Evolutionary conservation across 2,329 filamentous ascomycete species (phyloP), one percentile per base, ranked within the genome.

Genomic region (Amauroascus verrucosus): DNA sequence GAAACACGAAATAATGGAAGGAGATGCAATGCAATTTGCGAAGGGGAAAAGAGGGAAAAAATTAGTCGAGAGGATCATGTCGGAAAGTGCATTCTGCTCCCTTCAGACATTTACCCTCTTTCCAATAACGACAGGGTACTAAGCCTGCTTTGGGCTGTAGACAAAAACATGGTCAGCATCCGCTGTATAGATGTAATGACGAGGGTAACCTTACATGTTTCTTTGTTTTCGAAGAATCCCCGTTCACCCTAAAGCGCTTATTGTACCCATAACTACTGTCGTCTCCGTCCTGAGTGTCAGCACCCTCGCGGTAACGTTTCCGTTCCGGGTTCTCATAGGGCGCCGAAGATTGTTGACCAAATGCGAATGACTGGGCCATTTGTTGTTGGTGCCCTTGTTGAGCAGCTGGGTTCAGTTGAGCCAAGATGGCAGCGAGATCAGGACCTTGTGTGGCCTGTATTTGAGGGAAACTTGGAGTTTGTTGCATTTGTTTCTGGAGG

Each of bases 41-140:
- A 6, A 22, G n/a, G n/a, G n/a, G n/a, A n/a, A n/a, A n/a, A n/a
- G n/a, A n/a, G n/a, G n/a, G n/a, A n/a, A 24, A 16, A 16, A 11
- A 11, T 51, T n/a, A 58, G 26, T 59, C 56, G 6, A 54, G 45
- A 44, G 52, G 55, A 57, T 75, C 73, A 54, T 77, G 75, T 53
- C 72, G 65, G 61, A 71, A 77, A n/a, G 74, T 76, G 63, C 75
- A 77, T 38, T 73, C 67, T 20, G 74, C 70, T 16, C 75, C 75
- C 59, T 80, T 79, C 54, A 72, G 67, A 61, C 77, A 79, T 59
- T 72, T 75, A 11, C 77, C 77, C 55, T 77, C 71, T 33, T 73
- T 67, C 72, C 72, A 80, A 63, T 75, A 80, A 54, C 72, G 71
- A 64, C 78, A 80, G 8, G 72, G 64, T 33, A 75, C 68, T 18